phyloP scores from a whole-genome alignment of 208 protist genomes.

The Crithidia acanthocephali region DNA sequence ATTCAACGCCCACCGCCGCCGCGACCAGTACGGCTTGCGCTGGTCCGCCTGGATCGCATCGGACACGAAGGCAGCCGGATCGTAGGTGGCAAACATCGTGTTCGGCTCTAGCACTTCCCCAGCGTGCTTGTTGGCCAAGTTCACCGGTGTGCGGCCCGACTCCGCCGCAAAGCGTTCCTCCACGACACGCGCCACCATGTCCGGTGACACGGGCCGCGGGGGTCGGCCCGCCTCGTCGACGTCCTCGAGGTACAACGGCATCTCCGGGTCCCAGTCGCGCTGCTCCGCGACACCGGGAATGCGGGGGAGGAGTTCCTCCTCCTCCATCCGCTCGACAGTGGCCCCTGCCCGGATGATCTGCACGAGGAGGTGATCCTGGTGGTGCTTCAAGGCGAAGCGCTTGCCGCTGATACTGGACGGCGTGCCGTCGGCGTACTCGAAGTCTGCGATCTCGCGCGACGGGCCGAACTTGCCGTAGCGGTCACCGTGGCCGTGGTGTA shows the following conservation, averaged over 20 bases:
- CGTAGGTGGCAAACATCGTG: constrained; percentile 87
- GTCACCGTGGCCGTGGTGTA: constrained; percentile 81
- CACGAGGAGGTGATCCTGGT: constrained; percentile 87
- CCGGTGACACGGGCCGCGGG: constrained; percentile 31
- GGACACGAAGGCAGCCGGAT: constrained; percentile 76
- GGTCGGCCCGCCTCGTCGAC: constrained; percentile 77
- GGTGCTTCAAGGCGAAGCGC: constrained; percentile 85
- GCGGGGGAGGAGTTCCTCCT: constrained; percentile 64
- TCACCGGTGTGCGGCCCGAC: constrained; percentile 42
- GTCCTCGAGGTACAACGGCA: constrained; percentile 90
- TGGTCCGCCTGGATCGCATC: constrained; percentile 43
- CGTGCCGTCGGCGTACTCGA: constrained; percentile 87
- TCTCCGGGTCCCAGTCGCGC: constrained; percentile 88
- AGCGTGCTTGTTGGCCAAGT: constrained; percentile 65
- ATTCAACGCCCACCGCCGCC: constrained; percentile 83
- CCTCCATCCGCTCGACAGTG: constrained; percentile 73
- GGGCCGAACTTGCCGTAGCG: constrained; percentile 73
- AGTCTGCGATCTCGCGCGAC: constrained; percentile 83
- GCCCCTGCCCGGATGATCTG: constrained; percentile 88
- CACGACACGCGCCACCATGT: constrained; percentile 47
- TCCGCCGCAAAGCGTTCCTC: constrained; percentile 59
- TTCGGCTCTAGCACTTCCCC: constrained; percentile 77
- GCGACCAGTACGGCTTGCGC: constrained; percentile 77
- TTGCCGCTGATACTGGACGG: constrained; percentile 62
- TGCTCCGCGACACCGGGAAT: constrained; percentile 83